Evolutionary conservation across 768 basidiomycete species (phyloP).

Genomic region (Boletus patriciae): DNA sequence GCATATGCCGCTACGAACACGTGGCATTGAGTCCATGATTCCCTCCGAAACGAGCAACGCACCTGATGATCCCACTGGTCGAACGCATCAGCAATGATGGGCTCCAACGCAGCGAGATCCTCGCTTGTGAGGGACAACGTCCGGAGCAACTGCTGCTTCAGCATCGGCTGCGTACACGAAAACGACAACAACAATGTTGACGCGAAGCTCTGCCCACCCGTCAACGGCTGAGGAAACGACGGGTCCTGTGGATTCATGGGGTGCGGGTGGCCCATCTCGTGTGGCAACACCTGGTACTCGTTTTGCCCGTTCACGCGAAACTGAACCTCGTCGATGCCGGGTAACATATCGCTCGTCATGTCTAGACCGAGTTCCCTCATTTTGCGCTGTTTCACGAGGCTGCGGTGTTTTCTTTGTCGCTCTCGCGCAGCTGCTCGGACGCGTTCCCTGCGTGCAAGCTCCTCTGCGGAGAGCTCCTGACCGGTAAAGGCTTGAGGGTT

Average conservation of each 20-base stretch:
- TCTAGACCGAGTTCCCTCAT: constrained; percentile 81
- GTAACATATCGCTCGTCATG: constrained; percentile 72
- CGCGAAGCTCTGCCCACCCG: constrained; percentile 77
- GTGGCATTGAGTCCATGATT: background rate
- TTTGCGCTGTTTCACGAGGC: constrained; percentile 74
- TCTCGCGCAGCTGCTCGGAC: constrained; percentile 77
- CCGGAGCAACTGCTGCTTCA: constrained; percentile 75
- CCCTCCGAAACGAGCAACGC: constrained; percentile 19
- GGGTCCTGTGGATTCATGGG: constrained; percentile 50
- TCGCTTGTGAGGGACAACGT: constrained; percentile 75
- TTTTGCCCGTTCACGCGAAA: constrained; percentile 54
- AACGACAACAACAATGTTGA: constrained; percentile 75
- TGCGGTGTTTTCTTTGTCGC: constrained; percentile 79
- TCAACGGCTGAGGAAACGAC: constrained; percentile 55
- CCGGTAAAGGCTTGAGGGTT: constrained; percentile 26
- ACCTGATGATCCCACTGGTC: constrained; percentile 86
- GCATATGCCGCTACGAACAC: constrained; percentile 43
- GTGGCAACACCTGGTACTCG: constrained; percentile 40
- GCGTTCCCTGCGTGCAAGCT: constrained; percentile 63
- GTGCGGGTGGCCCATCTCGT: constrained; percentile 35
- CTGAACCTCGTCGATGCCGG: constrained; percentile 64
- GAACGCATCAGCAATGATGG: constrained; percentile 80
- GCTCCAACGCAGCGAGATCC: constrained; percentile 75
- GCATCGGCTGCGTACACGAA: constrained; percentile 60
- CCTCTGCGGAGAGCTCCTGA: constrained; percentile 56